These are phyloP conservation scores for Phyllosticta citrichinensis DNA, from an alignment of 2,329 filamentous ascomycete species.

Conservation along the genomic window DNA sequence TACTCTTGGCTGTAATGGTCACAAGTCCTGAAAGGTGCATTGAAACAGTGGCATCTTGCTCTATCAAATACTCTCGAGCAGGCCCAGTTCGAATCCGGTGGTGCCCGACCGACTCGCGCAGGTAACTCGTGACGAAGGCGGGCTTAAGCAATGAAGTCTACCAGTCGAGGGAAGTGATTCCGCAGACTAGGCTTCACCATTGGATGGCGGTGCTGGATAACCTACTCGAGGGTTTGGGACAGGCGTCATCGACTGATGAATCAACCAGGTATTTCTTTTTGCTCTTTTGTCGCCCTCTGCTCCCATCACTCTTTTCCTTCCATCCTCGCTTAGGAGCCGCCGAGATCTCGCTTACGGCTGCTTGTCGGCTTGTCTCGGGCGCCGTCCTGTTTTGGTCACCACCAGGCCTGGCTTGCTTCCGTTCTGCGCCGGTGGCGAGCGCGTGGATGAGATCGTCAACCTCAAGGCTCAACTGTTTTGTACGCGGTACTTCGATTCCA, in stretches of 20 bases:
- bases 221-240: slow-evolving; percentile 27
- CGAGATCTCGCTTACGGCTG: not conserved
- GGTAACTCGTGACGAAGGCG: slow-evolving; percentile 32
- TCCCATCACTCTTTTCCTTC: not conserved
- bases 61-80: slow-evolving; percentile 11
- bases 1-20: slow-evolving; percentile 10
- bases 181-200: slow-evolving; percentile 32
- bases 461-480: not conserved
- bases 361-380: not conserved
- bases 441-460: not conserved
- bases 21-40: slow-evolving; percentile 11
- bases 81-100: slow-evolving; percentile 34
- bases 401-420: not conserved
- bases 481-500: not conserved
- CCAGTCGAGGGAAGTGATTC: slow-evolving; percentile 34
- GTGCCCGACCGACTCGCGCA: slow-evolving; percentile 29
- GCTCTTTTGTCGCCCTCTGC: slow-evolving; percentile 12
- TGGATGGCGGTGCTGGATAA: slow-evolving; percentile 32
- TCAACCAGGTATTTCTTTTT: slow-evolving; percentile 23
- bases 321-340: not conserved
- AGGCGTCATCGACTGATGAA: slow-evolving; percentile 24
- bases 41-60: slow-evolving; percentile 10
- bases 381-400: not conserved
- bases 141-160: slow-evolving; percentile 34
- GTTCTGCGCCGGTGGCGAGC: not conserved